Base-by-base conservation (phyloP, 1,139 yeast genomes). In the Pichia sp. region DNA sequence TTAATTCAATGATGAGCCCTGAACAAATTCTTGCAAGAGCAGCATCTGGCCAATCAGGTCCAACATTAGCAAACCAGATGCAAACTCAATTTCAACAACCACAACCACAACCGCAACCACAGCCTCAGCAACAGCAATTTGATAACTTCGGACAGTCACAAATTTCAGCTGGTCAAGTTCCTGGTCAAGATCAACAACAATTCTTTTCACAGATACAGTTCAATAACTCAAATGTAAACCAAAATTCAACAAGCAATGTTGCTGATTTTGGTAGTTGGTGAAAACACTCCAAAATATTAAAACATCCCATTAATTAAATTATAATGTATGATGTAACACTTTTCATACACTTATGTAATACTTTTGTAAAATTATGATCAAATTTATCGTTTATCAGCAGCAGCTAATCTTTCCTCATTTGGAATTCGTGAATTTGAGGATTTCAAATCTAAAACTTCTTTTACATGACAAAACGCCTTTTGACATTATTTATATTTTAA, bases 1-100 rank as follows among this genome's bases (percentile, higher is more conserved):
- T 51, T 4, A 49, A 43, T 35, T 32, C 56, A 2, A 52, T 56
- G 36, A 40, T 59, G 32, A 56, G 59, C 30, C 63, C 63, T 6
- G 64, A 60, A 39, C 62, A 60, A 43, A 59, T 60, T 16, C 50
- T 60, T 25, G 62, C 63, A 8, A 51, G 60, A 38, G 62, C 57
- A 28, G 45, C 50, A 20, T 29, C 38, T 4, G 11, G 10, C 12
- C 33, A 35, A 33, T 9, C 24, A 5, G n/a, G 10, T 27, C 20
- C 48, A 45, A 30, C 50, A 43, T 22, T 51, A 49, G 7, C n/a
- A n/a, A n/a, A n/a, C n/a, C n/a, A n/a, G 6, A 31, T 31, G 24
- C 7, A 22, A 16, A 23, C 28, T 20, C 26, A 24, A 3, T 33
- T 23, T 23, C 35, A 11, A 24, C 35, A 11, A 16, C 27, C 22